phyloP scores from a whole-genome alignment of 495 filamentous ascomycete species.

The Friedmanniomyces simplex region DNA sequence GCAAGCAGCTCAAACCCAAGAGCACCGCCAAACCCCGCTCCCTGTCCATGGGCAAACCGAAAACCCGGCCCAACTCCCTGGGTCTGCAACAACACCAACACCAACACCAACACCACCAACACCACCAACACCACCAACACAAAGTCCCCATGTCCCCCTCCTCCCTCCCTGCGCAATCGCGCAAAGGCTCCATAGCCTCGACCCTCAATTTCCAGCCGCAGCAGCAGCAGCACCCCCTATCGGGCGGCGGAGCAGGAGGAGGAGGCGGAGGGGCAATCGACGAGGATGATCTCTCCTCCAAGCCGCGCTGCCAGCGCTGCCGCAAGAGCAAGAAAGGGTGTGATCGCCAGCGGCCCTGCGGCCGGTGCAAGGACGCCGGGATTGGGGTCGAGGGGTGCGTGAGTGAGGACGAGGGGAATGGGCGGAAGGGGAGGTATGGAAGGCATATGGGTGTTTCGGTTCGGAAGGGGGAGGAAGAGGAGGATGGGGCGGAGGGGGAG shows the following conservation, averaged over 20 bases:
- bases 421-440: conserved; percentile 90
- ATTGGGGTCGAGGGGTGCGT: conserved; percentile 85
- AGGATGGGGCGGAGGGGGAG: background rate
- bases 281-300: conserved; percentile 81
- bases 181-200: conserved; percentile 68
- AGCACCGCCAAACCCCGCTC: conserved; percentile 27
- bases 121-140: background rate
- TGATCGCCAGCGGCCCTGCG: conserved; percentile 89
- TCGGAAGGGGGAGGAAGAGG: conserved; percentile 49
- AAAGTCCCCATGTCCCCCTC: conserved; percentile 57
- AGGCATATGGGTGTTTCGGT: conserved; percentile 93
- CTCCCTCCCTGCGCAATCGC: conserved; percentile 54
- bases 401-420: conserved; percentile 94
- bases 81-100: background rate
- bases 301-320: conserved; percentile 95
- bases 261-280: too few species aligned
- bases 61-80: conserved; percentile 13
- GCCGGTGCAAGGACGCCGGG: conserved; percentile 89
- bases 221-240: too few species aligned
- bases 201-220: conserved; percentile 53
- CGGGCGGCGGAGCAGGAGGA: too few species aligned
- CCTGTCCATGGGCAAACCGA: conserved; percentile 23
- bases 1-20: conserved; percentile 25
- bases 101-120: background rate
- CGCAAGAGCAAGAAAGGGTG: conserved; percentile 99